These are phyloP conservation scores for Ilex asprella DNA, from an alignment of 257 asterid species.

Conservation along the genomic window DNA sequence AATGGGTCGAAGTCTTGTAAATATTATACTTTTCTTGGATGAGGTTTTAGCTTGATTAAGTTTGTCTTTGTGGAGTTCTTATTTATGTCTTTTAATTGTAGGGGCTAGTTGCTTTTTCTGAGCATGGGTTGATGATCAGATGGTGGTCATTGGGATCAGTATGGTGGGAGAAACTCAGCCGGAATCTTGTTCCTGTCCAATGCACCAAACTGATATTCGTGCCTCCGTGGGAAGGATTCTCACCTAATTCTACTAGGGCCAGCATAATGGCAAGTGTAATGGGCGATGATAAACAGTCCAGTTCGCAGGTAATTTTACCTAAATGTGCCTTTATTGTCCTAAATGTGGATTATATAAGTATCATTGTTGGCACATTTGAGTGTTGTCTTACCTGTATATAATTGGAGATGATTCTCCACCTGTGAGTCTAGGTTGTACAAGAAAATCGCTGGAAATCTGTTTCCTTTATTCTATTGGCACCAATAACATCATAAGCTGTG, in stretches of 20 bases:
- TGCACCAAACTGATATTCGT: conserved; percentile 87
- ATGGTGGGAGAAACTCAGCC: conserved; percentile 97
- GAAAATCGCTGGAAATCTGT: no score
- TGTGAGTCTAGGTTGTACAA: no score
- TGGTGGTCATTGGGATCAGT: conserved; percentile 97
- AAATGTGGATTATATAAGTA: background rate
- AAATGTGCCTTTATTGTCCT: conserved; percentile 8
- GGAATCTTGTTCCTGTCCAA: conserved; percentile 76
- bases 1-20: no score
- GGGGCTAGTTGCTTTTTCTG: conserved; percentile 95
- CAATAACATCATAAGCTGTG: no score
- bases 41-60: background rate
- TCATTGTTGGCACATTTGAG: background rate
- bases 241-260: conserved; percentile 74
- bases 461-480: no score
- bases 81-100: conserved; percentile 21
- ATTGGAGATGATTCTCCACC: no score
- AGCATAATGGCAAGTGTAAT: conserved; percentile 65
- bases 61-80: background rate
- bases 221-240: conserved; percentile 96
- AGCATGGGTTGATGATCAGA: conserved; percentile 81
- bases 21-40: background rate
- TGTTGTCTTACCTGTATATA: no score
- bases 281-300: conserved; percentile 37
- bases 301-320: conserved; percentile 46